Conservation (phyloP, 768 basidiomycete species). For the Strobilomyces echinocephalus region DNA sequence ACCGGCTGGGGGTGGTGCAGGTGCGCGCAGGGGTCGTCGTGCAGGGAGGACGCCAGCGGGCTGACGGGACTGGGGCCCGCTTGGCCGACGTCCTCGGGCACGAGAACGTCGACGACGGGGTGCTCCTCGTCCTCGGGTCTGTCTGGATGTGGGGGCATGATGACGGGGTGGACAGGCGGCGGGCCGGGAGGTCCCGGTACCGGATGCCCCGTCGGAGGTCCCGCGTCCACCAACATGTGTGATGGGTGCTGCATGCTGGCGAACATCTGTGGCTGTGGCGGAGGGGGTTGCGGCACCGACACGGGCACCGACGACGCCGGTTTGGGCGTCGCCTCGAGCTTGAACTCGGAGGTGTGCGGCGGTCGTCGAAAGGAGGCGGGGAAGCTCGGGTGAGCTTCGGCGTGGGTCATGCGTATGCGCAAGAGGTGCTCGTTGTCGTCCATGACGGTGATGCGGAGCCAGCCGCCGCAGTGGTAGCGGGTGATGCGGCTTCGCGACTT, state of each 20-base stretch:
- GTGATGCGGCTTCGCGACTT: slow-evolving; percentile 34
- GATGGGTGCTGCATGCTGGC: slow-evolving; percentile 20
- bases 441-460: slow-evolving; percentile 35
- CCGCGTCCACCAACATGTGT: slow-evolving; percentile 20
- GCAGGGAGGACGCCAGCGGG: background rate
- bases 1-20: slow-evolving; percentile 15
- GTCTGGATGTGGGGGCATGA: slow-evolving; percentile 10
- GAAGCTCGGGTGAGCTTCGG: slow-evolving; percentile 31
- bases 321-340: slow-evolving; percentile 28
- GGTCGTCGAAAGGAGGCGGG: slow-evolving; percentile 31
- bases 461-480: slow-evolving; percentile 32
- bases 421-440: slow-evolving; percentile 33
- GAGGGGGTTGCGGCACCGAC: slow-evolving; percentile 7
- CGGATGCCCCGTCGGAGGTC: slow-evolving; percentile 9
- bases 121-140: slow-evolving; percentile 17
- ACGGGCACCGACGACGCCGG: slow-evolving; percentile 14
- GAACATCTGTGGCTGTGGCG: slow-evolving; percentile 21
- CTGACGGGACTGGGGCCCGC: slow-evolving; percentile 16
- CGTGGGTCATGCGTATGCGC: slow-evolving; percentile 34
- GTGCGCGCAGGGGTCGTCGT: background rate
- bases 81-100: slow-evolving; percentile 17
- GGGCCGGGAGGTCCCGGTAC: slow-evolving; percentile 7
- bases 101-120: slow-evolving; percentile 13
- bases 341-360: slow-evolving; percentile 31
- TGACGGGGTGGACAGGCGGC: slow-evolving; percentile 5